These are phyloP conservation scores for Veloporphyrellus conicus DNA, from an alignment of 1,284 basidiomycete genomes.

Conservation along the genomic window DNA sequence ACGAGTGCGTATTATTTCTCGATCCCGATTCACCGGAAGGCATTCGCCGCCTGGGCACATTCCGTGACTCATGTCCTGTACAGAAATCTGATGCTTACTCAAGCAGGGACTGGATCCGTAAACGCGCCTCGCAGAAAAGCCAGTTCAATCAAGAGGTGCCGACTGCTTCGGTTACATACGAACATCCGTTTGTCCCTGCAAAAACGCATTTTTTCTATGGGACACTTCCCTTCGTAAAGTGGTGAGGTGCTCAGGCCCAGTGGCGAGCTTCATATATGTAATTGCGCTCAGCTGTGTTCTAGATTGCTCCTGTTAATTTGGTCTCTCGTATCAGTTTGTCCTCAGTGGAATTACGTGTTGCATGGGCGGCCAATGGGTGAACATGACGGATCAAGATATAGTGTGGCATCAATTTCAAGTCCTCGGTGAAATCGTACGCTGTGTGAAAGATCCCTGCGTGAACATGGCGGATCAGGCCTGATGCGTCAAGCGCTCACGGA, in stretches of 20 bases:
- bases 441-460: no score
- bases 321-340: constrained; percentile 69
- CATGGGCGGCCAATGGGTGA: neutral
- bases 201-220: constrained; percentile 70
- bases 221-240: constrained; percentile 55
- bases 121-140: neutral
- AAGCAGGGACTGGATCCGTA: no score
- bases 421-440: no score
- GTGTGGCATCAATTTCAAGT: no score
- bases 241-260: constrained; percentile 3
- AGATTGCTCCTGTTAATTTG: constrained; percentile 47
- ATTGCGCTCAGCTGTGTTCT: constrained; percentile 54
- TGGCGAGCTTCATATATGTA: neutral
- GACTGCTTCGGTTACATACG: constrained; percentile 57
- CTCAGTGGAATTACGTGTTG: constrained; percentile 90
- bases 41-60: no score
- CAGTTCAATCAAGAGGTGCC: constrained; percentile 10
- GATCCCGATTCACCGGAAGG: no score
- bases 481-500: no score
- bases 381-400: neutral
- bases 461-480: no score
- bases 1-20: no score
- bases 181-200: constrained; percentile 71
- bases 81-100: no score
- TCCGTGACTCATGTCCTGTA: no score